A percentile compares a stretch with the other conserved stretches of the same genome.
Conservation (phyloP, 176 grass and related monocot species). For the bread wheat (Triticum aestivum) region DNA sequence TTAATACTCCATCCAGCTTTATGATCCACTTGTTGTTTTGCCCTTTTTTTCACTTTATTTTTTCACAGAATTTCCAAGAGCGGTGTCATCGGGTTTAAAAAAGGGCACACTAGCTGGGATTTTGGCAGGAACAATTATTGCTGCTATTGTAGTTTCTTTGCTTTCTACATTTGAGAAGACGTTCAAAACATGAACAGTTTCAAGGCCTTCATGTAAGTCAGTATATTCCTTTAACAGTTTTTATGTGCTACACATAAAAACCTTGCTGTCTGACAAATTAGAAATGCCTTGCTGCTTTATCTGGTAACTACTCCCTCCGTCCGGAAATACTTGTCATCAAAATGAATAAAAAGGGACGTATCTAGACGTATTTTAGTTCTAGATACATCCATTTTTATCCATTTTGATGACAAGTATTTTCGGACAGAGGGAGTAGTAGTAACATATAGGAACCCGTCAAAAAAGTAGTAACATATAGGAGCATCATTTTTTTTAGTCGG, state of each 20-base stretch:
- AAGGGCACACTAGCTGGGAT: constrained; percentile 61
- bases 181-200: constrained; percentile 27
- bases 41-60: background rate
- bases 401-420: too few relatives aligned
- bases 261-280: background rate
- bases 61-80: constrained; percentile 40
- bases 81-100: constrained; percentile 53
- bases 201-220: constrained; percentile 69
- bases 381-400: too few relatives aligned
- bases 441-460: too few relatives aligned
- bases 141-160: constrained; percentile 53
- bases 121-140: constrained; percentile 43
- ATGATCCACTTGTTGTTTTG: background rate
- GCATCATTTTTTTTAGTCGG: background rate
- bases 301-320: too few relatives aligned
- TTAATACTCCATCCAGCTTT: background rate
- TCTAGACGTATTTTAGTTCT: too few relatives aligned
- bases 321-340: too few relatives aligned
- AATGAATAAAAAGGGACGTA: too few relatives aligned
- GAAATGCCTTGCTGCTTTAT: background rate
- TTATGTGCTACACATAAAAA: constrained; percentile 8
- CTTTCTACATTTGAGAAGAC: constrained; percentile 64
- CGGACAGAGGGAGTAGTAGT: too few relatives aligned
- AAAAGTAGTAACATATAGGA: background rate
- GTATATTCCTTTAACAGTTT: constrained; percentile 12